Conservation (phyloP, 495 filamentous ascomycete species). For the Neurospora sp. region DNA sequence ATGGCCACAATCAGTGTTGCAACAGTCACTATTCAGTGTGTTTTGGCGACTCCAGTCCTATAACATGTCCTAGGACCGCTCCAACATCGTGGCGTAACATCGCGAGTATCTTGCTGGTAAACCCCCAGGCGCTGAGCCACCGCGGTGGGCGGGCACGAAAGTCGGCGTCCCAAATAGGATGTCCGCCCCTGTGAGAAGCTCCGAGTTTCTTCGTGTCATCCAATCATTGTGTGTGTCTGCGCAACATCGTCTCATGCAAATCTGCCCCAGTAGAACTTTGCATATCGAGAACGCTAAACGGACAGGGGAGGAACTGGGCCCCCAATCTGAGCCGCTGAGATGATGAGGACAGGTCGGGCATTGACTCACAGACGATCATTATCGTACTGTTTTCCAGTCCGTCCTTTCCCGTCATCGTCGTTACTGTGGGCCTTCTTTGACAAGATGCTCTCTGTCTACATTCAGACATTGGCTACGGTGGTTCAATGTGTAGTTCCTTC, state of each 20-base stretch:
- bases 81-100: not conserved
- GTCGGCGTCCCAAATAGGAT: not conserved
- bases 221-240: not conserved
- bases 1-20: not conserved
- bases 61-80: not conserved
- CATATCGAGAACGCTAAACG: not conserved
- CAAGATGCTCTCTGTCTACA: not conserved
- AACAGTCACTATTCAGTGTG: not conserved
- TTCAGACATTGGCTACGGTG: not conserved
- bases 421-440: not conserved
- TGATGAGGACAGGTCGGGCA: not conserved
- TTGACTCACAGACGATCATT: not conserved
- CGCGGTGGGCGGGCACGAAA: not conserved
- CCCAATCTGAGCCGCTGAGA: not conserved
- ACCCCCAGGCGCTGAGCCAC: not conserved
- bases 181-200: not conserved
- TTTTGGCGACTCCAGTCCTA: not conserved
- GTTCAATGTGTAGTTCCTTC: not conserved
- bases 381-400: not conserved
- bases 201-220: not conserved
- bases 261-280: not conserved
- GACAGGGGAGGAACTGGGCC: not conserved
- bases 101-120: not conserved
- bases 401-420: not conserved
- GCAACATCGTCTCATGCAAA: not conserved